Evolutionary conservation across 2,329 filamentous ascomycete species (phyloP).

Genomic region (Sporothrix protearum): DNA sequence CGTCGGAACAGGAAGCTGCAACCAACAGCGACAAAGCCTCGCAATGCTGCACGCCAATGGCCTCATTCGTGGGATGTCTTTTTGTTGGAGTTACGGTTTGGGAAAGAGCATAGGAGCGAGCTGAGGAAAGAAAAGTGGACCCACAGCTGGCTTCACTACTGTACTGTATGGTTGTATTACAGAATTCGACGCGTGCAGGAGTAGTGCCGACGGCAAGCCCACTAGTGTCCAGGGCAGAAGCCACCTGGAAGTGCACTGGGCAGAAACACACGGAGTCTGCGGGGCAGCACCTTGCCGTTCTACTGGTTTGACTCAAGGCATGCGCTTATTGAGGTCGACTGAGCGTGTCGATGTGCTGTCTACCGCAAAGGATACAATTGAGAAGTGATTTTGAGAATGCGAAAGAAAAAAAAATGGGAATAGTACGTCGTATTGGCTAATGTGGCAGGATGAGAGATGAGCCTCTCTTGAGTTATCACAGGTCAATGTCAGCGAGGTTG

Average conservation of each 20-base stretch:
- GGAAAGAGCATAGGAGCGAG: not conserved
- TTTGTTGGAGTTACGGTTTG: not conserved
- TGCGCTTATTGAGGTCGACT: not conserved
- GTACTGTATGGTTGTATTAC: not conserved
- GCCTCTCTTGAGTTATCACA: not conserved
- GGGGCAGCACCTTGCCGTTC: not conserved
- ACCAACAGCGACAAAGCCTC: not conserved
- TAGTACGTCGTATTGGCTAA: not conserved
- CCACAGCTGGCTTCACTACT: no score
- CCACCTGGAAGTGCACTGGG: no score
- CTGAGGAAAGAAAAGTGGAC: not conserved
- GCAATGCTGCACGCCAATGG: not conserved
- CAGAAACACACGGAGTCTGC: not conserved
- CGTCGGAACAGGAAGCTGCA: not conserved
- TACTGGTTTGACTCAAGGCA: not conserved
- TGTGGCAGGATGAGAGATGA: not conserved
- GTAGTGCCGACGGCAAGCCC: not conserved
- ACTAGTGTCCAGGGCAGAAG: not conserved
- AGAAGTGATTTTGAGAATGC: no score
- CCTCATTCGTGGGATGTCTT: not conserved
- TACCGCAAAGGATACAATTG: not conserved
- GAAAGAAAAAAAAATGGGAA: not conserved
- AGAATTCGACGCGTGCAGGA: not conserved
- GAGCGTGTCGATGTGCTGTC: no score
- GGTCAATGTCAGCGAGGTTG: not conserved